These are phyloP conservation scores for Diplocarpon rosae DNA, from an alignment of 2,329 filamentous ascomycete genomes.

Conservation along the genomic window DNA sequence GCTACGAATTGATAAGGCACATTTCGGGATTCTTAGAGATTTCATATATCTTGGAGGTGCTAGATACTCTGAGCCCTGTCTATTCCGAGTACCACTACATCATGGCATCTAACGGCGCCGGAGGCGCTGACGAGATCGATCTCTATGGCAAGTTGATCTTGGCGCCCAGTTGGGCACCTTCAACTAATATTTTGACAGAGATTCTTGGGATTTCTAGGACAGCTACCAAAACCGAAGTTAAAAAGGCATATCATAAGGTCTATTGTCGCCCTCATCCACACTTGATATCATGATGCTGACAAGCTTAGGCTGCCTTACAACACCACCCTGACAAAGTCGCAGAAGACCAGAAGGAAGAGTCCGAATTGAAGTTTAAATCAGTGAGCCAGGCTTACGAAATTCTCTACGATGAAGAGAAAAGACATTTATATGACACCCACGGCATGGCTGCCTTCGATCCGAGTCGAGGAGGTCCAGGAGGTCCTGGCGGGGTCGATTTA, in stretches of 20 bases:
- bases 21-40: too few species aligned
- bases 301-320: constrained; percentile 61
- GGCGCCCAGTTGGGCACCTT: background rate
- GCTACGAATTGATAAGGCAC: too few species aligned
- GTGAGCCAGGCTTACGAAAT: constrained; percentile 96
- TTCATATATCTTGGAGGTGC: background rate
- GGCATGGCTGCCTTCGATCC: constrained; percentile 94
- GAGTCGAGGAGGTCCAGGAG: constrained; percentile 49
- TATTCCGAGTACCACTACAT: constrained; percentile 5
- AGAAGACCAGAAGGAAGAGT: constrained; percentile 70
- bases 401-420: constrained; percentile 88
- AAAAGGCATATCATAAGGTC: constrained; percentile 94
- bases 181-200: constrained; percentile 38
- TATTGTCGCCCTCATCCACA: constrained; percentile 17
- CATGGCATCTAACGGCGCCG: constrained; percentile 25
- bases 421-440: constrained; percentile 81
- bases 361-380: constrained; percentile 86
- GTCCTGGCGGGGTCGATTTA: constrained; percentile 61
- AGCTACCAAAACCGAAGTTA: constrained; percentile 72
- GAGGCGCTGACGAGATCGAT: constrained; percentile 35
- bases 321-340: constrained; percentile 95
- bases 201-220: constrained; percentile 64
- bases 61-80: background rate
- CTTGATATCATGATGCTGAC: constrained; percentile 15
- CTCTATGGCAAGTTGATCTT: constrained; percentile 43